Conservation (phyloP, 1,284 basidiomycete species). For the Trichosporon sp. region DNA sequence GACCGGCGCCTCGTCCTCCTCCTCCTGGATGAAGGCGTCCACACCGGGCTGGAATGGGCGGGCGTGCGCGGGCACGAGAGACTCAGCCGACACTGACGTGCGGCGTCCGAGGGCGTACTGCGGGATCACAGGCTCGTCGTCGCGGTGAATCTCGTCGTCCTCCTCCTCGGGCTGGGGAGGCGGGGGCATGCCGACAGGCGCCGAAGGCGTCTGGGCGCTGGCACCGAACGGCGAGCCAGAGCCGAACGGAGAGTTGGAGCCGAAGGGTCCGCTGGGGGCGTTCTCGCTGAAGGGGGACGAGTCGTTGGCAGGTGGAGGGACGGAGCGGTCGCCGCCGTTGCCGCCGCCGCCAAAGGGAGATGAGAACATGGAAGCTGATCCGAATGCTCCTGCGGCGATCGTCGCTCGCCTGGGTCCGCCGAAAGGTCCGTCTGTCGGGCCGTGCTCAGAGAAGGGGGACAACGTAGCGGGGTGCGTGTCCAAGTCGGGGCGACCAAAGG, state of each 20-base stretch:
- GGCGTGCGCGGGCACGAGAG: conserved; percentile 73
- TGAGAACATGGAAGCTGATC: conserved; percentile 12
- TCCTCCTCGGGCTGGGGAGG: conserved; percentile 49
- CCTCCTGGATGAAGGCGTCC: conserved; percentile 35
- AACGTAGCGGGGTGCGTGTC: conserved; percentile 49
- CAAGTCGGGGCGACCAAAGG: conserved; percentile 56
- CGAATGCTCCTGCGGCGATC: not conserved
- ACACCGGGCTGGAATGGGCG: conserved; percentile 26
- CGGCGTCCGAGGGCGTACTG: conserved; percentile 77
- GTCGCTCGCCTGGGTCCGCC: conserved; percentile 20
- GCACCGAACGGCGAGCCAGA: conserved; percentile 41
- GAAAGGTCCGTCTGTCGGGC: conserved; percentile 44
- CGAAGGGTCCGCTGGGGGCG: conserved; percentile 18
- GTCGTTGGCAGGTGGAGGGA: conserved; percentile 7
- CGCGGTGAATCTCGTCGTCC: conserved; percentile 18
- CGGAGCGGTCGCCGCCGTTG: not conserved
- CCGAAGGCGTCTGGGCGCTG: conserved; percentile 54
- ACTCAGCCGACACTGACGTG: conserved; percentile 95
- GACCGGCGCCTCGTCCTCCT: conserved; percentile 36
- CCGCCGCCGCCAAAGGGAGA: conserved; percentile 29
- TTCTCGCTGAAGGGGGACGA: conserved; percentile 31
- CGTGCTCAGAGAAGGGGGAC: conserved; percentile 49
- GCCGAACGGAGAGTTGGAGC: conserved; percentile 17
- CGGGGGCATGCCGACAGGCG: conserved; percentile 53
- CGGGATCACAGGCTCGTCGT: conserved; percentile 39